Base-by-base conservation (phyloP, 805 yeast genomes). In the Candida tibetensis region DNA sequence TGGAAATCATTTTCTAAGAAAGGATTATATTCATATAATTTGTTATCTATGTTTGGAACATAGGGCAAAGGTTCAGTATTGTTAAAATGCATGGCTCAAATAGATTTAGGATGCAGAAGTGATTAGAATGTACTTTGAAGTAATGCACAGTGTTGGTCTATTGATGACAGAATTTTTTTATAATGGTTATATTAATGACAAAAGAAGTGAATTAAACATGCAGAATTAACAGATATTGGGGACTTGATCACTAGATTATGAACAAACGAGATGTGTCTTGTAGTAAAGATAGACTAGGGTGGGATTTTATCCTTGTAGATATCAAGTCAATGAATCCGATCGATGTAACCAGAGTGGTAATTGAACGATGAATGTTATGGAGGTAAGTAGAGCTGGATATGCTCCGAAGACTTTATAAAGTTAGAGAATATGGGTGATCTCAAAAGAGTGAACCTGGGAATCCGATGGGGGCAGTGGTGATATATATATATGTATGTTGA, bases 11-110 rank as follows among this genome's bases (percentile, higher is more conserved):
- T 34, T 13, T 37, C 36, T 32, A 17, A 6, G 32, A 39, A 30
- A 8, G 58, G 58, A 34, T 50, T 42, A 21, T 43, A 49, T 17
- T 53, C 53, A 36, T 60, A 57, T 9, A 56, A 44, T 40, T 49
- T 36, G 38, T 57, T 57, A 35, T 53, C 51, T 17, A 44, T 26
- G 26, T 41, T 37, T 6, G 36, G 23, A n/a, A 39, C 43, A 30
- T 46, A 46, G 8, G 59, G 58, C 30, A 61, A 51, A 22, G 66
- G 64, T 32, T 45, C 30, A 4, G 65, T 58, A 30, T 37, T 41
- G 39, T 47, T 46, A 25, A 30, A 39, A 34, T 39, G 30, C 38
- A 37, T 34, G 48, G 37, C n/a, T n/a, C n/a, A n/a, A n/a, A n/a
- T n/a, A n/a, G n/a, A n/a, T n/a, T n/a, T n/a, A n/a, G n/a, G n/a